A percentile compares a stretch with the other conserved stretches of the same genome.
phyloP scores from a whole-genome alignment of 306 rosid species.

The Castanopsis chinensis region DNA sequence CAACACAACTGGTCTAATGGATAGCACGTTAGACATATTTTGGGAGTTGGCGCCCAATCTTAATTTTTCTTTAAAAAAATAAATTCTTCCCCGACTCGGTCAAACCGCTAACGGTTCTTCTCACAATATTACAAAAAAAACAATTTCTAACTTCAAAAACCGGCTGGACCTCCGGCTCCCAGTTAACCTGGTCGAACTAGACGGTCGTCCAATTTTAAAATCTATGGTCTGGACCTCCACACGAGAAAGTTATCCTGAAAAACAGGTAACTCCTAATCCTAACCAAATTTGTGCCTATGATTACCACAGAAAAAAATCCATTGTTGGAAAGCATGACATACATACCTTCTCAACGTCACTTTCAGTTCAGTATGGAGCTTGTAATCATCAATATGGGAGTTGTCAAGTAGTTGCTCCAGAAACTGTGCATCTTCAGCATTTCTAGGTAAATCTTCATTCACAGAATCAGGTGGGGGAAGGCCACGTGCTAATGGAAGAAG shows the following conservation, averaged over 20 bases:
- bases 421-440: conserved; percentile 79
- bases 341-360: conserved; percentile 87
- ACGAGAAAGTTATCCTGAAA: neutral
- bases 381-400: conserved; percentile 92
- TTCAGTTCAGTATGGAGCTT: conserved; percentile 70
- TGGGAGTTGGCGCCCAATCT: no score
- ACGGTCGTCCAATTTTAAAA: no score
- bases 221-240: neutral
- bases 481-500: conserved; percentile 97
- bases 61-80: no score
- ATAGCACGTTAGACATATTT: no score
- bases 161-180: no score
- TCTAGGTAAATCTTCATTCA: conserved; percentile 59
- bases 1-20: no score
- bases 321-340: neutral
- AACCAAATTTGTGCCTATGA: neutral
- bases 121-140: no score
- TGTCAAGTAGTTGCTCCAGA: conserved; percentile 95
- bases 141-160: no score
- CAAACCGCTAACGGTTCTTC: no score
- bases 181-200: no score
- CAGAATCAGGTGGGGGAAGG: conserved; percentile 81
- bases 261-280: neutral
- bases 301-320: neutral
- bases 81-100: no score